Percentiles rank a stretch among this genome's conserved stretches.
Conservation (phyloP, 2,329 filamentous ascomycete species). For the Neofusicoccum ribis region DNA sequence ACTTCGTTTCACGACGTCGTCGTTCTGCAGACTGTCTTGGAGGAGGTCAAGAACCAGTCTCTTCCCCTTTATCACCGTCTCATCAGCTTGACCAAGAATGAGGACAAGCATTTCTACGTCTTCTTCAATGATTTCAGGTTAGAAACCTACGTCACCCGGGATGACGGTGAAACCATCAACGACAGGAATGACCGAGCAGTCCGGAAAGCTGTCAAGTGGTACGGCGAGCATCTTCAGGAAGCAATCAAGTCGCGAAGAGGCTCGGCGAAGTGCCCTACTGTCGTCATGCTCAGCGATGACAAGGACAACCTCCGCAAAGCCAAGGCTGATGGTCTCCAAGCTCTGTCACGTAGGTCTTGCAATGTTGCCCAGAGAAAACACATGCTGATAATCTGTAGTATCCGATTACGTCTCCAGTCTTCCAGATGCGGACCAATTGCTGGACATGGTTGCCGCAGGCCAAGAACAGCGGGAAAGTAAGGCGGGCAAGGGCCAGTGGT, state of each 20-base stretch:
- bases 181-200: conserved; percentile 95
- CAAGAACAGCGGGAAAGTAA: conserved; percentile 66
- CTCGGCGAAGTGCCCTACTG: conserved; percentile 61
- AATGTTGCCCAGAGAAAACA: background rate
- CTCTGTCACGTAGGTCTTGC: conserved; percentile 52
- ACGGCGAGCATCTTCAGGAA: conserved; percentile 73
- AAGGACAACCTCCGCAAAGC: conserved; percentile 83
- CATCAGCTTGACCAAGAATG: conserved; percentile 86
- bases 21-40: conserved; percentile 90
- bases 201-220: conserved; percentile 84
- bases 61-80: conserved; percentile 93
- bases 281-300: conserved; percentile 95
- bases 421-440: conserved; percentile 77
- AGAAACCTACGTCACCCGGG: conserved; percentile 81
- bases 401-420: conserved; percentile 79
- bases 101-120: conserved; percentile 96
- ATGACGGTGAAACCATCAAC: conserved; percentile 83
- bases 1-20: conserved; percentile 96
- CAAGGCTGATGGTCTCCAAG: conserved; percentile 70
- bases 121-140: conserved; percentile 98
- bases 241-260: conserved; percentile 56
- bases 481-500: conserved; percentile 66
- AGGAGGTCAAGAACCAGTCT: conserved; percentile 92
- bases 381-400: conserved; percentile 32
- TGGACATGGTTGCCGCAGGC: conserved; percentile 89